Percentiles rank a stretch among this genome's conserved stretches.
phyloP scores from a whole-genome alignment of 2,329 filamentous ascomycete genomes.

The Mycosphaerella sp. region DNA sequence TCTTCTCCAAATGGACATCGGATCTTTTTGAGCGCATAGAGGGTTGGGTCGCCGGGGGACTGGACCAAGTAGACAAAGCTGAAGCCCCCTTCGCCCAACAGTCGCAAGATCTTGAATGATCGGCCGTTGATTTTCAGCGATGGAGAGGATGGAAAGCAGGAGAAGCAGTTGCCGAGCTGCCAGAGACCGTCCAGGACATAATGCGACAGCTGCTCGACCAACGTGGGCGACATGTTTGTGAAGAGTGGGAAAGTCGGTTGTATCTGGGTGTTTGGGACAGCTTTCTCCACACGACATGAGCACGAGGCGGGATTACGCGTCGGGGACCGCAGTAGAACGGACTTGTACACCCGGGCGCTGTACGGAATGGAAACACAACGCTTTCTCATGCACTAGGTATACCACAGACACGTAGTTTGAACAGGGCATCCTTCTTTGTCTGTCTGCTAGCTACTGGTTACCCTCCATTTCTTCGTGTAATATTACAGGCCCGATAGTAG shows the following conservation, averaged over 20 bases:
- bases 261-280: not conserved
- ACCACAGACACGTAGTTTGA: too few relatives aligned
- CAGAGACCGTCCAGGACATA: slow-evolving; percentile 84
- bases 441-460: too few relatives aligned
- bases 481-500: too few relatives aligned
- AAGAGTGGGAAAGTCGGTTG: not conserved
- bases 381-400: too few relatives aligned
- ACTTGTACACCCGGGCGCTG: not conserved
- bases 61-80: slow-evolving; percentile 98
- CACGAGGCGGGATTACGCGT: not conserved
- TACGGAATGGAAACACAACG: not conserved
- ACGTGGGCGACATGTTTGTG: slow-evolving; percentile 20
- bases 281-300: not conserved
- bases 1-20: slow-evolving; percentile 96
- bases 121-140: slow-evolving; percentile 91
- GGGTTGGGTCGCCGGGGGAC: slow-evolving; percentile 72
- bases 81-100: slow-evolving; percentile 96
- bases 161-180: slow-evolving; percentile 89
- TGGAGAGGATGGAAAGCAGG: slow-evolving; percentile 90
- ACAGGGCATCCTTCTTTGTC: too few relatives aligned
- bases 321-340: not conserved
- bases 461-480: too few relatives aligned
- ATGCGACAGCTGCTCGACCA: slow-evolving; percentile 35
- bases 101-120: slow-evolving; percentile 89
- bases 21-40: slow-evolving; percentile 97